Evolutionary conservation across 1,284 basidiomycete species (phyloP), one percentile per base, ranked within the genome.

Genomic region (Malassezia restricta): DNA sequence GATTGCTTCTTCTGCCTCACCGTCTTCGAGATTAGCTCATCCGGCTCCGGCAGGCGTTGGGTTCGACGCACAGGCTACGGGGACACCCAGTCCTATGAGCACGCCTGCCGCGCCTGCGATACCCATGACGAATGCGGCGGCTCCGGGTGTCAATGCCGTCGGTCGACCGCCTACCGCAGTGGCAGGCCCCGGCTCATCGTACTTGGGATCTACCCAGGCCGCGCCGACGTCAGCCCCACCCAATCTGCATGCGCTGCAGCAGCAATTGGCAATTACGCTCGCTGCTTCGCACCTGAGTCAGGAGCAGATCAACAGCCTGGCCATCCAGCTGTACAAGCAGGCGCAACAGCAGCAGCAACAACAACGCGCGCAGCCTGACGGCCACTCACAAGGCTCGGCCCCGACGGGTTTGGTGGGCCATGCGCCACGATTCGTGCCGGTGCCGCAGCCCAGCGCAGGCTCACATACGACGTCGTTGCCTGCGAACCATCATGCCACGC

Each of bases 231-330:
- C 44, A 12, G 61, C 64, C 56, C 65, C 65, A 43, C 58, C 61
- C 0, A 64, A 64, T 14, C 57, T 66, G 30, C 65, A 66, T 41
- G 63, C 63, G 8, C 39, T 66, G 40, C 65, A 66, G 35, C 65
- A 66, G 54, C 65, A 66, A 33, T 47, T 66, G 1, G 63, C 65
- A 0, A 63, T 66, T 31, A 58, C 55, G 24, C 38, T 66, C 11
- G 65, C 61, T 1, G 61, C 61, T 6, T 57, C 54, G 15, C 64
- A 66, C 40, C 43, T 66, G 30, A 59, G 54, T 14, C 57, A 61
- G 29, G 65, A 66, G 43, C 63, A 66, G 55, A 66, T 66, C 53
- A 66, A 65, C 39, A 56, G 61, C 3, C 47, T 66, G 6, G 65
- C 65, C 11, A 45, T 63, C 8, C 65, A 66, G 47, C 53, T 66